These are phyloP conservation scores for Verbena officinalis DNA, from an alignment of 257 asterid genomes.

Conservation along the genomic window DNA sequence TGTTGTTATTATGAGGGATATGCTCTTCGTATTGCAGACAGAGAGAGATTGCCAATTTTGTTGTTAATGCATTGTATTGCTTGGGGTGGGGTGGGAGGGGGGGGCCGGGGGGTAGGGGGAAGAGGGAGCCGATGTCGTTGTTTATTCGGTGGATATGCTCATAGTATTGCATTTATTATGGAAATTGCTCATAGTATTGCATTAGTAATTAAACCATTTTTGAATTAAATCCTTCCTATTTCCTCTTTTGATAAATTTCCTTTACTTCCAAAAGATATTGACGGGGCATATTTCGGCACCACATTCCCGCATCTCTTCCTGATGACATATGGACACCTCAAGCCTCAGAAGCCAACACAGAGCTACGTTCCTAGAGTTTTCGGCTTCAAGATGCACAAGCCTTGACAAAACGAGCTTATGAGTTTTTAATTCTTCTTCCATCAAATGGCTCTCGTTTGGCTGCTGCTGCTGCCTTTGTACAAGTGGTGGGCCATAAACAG, in stretches of 20 bases:
- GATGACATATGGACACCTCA: slow-evolving; percentile 96
- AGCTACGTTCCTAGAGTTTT: slow-evolving; percentile 83
- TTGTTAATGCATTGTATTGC: too few relatives aligned
- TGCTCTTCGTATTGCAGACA: too few relatives aligned
- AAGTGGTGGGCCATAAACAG: slow-evolving; percentile 38
- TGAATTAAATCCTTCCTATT: not conserved
- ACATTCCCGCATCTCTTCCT: slow-evolving; percentile 92
- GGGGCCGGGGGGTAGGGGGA: too few relatives aligned
- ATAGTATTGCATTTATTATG: not conserved
- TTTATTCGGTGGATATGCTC: not conserved
- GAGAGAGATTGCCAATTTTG: too few relatives aligned
- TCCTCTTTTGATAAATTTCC: slow-evolving; percentile 38
- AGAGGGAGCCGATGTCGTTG: too few relatives aligned
- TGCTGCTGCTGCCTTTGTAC: slow-evolving; percentile 37
- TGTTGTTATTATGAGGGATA: too few relatives aligned
- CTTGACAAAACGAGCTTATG: slow-evolving; percentile 42
- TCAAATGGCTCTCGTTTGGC: slow-evolving; percentile 42
- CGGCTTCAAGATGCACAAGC: slow-evolving; percentile 90
- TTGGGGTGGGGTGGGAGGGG: too few relatives aligned
- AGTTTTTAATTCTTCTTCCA: slow-evolving; percentile 38
- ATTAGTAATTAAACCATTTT: not conserved
- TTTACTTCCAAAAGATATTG: slow-evolving; percentile 74
- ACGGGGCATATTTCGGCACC: slow-evolving; percentile 93
- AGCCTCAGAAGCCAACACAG: slow-evolving; percentile 84
- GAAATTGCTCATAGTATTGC: not conserved